A percentile compares a stretch with the other conserved stretches of the same genome.
Evolutionary conservation across 768 basidiomycete genomes (phyloP).

Genomic region (Russula emetica): DNA sequence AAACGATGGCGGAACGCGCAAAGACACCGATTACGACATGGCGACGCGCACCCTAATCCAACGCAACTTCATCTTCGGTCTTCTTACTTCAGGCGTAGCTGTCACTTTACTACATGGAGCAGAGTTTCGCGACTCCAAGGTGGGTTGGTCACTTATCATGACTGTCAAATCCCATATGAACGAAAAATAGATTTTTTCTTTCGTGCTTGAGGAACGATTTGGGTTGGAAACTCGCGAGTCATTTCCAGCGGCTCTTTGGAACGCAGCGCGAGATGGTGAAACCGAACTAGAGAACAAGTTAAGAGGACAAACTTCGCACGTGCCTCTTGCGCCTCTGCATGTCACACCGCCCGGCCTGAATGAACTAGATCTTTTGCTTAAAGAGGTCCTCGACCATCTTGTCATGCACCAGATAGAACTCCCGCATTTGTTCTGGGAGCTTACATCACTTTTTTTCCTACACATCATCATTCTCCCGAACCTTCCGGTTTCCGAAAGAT

Average conservation of each 20-base stretch:
- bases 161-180: neutral
- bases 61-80: conserved; percentile 46
- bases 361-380: conserved; percentile 4
- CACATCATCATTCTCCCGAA: conserved; percentile 23
- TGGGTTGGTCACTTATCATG: conserved; percentile 28
- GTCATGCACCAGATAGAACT: neutral
- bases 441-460: conserved; percentile 20
- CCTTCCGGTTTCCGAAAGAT: conserved; percentile 27
- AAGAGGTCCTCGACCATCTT: conserved; percentile 15
- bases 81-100: conserved; percentile 48
- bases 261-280: conserved; percentile 23
- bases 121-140: conserved; percentile 63
- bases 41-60: conserved; percentile 42
- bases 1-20: conserved; percentile 46
- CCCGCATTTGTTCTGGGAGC: conserved; percentile 19
- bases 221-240: conserved; percentile 26
- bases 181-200: conserved; percentile 49
- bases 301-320: neutral
- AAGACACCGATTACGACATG: conserved; percentile 21
- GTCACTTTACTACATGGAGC: conserved; percentile 50
- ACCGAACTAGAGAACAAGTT: conserved; percentile 18
- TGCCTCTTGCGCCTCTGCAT: conserved; percentile 7
- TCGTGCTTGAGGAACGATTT: conserved; percentile 44
- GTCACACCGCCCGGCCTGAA: neutral
- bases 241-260: conserved; percentile 25